phyloP scores from a whole-genome alignment of 2,329 filamentous ascomycete genomes.

The Aspergillus niger region DNA sequence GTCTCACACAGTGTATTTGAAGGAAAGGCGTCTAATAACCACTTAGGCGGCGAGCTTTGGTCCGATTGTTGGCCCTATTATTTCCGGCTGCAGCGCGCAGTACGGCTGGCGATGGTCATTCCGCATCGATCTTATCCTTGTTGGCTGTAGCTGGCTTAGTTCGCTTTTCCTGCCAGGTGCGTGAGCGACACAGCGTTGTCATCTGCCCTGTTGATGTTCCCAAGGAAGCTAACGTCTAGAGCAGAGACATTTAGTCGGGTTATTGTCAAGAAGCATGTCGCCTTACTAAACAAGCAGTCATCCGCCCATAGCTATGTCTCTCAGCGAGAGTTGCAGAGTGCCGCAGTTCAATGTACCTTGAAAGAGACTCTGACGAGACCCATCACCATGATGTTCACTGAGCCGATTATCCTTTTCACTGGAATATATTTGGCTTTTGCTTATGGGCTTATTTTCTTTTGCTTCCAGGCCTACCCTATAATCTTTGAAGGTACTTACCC shows the following conservation, averaged over 20 bases:
- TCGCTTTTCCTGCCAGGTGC: slow-evolving; percentile 61
- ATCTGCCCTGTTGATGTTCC: no score
- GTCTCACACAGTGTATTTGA: neutral
- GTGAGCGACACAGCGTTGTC: neutral
- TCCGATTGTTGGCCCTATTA: slow-evolving; percentile 46
- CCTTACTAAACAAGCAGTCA: slow-evolving; percentile 58
- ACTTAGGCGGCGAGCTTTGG: slow-evolving; percentile 41
- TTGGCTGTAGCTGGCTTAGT: slow-evolving; percentile 58
- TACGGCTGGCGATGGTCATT: slow-evolving; percentile 53
- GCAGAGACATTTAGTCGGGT: slow-evolving; percentile 63
- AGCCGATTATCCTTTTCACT: slow-evolving; percentile 71
- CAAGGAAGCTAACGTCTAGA: neutral
- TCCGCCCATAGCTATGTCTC: slow-evolving; percentile 52
- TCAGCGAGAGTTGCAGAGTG: slow-evolving; percentile 61
- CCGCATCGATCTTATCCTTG: slow-evolving; percentile 67
- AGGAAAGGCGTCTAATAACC: neutral
- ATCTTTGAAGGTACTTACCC: slow-evolving; percentile 58
- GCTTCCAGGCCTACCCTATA: slow-evolving; percentile 72
- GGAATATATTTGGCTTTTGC: slow-evolving; percentile 71
- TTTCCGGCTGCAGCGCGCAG: slow-evolving; percentile 46
- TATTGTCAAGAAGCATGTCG: slow-evolving; percentile 60
- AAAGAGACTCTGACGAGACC: slow-evolving; percentile 71
- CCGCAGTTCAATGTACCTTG: slow-evolving; percentile 46
- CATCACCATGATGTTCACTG: slow-evolving; percentile 69
- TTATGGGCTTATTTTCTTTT: slow-evolving; percentile 71